These are phyloP conservation scores for Hyaloraphidium curvatum DNA, from an alignment of 192 early-diverging fungal genomes.

Conservation along the genomic window DNA sequence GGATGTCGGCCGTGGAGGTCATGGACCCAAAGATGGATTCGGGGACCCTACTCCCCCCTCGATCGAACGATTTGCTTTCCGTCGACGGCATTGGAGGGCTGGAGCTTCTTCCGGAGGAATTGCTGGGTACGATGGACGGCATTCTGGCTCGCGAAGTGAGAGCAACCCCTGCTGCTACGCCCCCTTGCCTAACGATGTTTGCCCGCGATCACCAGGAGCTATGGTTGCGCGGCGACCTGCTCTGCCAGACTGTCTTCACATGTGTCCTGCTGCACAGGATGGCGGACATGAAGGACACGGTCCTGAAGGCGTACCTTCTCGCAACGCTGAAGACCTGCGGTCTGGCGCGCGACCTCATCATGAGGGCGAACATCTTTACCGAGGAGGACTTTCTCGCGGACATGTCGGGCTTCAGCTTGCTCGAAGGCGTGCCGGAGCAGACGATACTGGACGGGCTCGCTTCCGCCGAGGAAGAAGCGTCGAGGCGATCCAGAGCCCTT, in stretches of 20 bases:
- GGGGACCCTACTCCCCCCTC: constrained; percentile 7
- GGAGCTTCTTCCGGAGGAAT: constrained; percentile 5
- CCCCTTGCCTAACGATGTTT: not conserved
- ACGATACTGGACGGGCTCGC: no score
- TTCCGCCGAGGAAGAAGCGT: no score
- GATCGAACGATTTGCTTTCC: not conserved
- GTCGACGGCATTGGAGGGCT: constrained; percentile 3
- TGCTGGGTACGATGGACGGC: constrained; percentile 10
- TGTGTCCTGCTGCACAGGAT: constrained; percentile 10
- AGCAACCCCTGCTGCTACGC: not conserved
- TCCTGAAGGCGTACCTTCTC: constrained; percentile 6
- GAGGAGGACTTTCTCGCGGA: constrained; percentile 12
- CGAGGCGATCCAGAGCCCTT: no score
- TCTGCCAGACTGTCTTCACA: constrained; percentile 12
- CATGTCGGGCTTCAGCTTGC: no score
- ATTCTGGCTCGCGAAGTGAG: constrained; percentile 5
- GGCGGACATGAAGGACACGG: not conserved
- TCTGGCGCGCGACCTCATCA: constrained; percentile 2
- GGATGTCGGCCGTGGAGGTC: constrained; percentile 45
- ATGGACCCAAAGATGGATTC: constrained; percentile 20
- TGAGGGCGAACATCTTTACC: constrained; percentile 1
- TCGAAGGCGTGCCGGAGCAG: no score
- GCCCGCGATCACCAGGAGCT: not conserved
- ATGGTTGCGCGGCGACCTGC: constrained; percentile 10
- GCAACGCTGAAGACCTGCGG: constrained; percentile 1